These are phyloP conservation scores for Colletotrichum tamarilloi DNA, from an alignment of 2,329 filamentous ascomycete genomes.

Conservation along the genomic window DNA sequence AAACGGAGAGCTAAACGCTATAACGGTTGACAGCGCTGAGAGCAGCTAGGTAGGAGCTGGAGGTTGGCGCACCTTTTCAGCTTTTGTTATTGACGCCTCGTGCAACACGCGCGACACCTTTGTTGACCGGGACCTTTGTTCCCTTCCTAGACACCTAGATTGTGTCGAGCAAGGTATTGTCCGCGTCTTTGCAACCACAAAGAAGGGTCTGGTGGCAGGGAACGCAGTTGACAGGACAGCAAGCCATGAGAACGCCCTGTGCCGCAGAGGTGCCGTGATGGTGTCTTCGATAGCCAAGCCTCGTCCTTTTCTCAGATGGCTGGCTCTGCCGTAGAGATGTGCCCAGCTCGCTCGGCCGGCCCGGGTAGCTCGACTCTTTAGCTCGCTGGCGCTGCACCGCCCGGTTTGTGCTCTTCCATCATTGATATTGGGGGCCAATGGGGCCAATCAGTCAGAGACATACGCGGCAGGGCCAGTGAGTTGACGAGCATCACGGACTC, in stretches of 20 bases:
- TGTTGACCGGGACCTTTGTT: neutral
- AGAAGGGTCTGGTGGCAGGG: neutral
- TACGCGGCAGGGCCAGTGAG: neutral
- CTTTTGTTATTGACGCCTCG: constrained; percentile 4
- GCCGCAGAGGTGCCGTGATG: constrained; percentile 6
- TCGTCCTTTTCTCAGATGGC: neutral
- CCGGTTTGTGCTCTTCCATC: neutral
- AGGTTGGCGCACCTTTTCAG: neutral
- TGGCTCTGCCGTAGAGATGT: neutral
- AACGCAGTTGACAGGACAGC: constrained; percentile 8
- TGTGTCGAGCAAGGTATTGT: neutral
- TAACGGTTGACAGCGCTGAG: neutral
- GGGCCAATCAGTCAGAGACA: neutral
- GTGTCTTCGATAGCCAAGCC: constrained; percentile 18
- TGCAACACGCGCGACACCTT: neutral
- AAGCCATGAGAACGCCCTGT: constrained; percentile 3
- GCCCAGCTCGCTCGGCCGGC: constrained; percentile 9
- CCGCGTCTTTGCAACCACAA: neutral
- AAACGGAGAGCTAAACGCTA: neutral
- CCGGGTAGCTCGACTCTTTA: neutral
- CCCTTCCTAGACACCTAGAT: neutral
- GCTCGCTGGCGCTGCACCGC: constrained; percentile 14
- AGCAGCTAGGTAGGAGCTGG: neutral
- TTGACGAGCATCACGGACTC: neutral
- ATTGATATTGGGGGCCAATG: neutral